Base-by-base conservation (phyloP, 306 rosid genomes). In the Gillenia trifoliata region DNA sequence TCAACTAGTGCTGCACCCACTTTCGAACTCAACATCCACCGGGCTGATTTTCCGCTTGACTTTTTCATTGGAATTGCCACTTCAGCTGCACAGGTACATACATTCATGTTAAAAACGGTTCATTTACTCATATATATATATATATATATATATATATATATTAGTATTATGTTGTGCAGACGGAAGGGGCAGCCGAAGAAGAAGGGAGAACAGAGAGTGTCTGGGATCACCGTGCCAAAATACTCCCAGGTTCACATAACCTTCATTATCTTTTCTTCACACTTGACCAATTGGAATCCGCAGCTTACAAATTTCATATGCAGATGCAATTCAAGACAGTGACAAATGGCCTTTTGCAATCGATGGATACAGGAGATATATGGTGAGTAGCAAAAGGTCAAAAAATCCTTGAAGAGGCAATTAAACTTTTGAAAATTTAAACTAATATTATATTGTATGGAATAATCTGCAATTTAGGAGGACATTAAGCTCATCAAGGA, bases 401-500 rank as follows among this genome's bases (percentile, higher is more conserved):
- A 45, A 45, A 45, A 6, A 13, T 45, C 19, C 4, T n/a, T 20
- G 12, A 52, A n/a, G 20, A 52, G 7, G 25, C 4, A 52, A 38
- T 38, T 38, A 38, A n/a, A n/a, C n/a, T 16, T 13, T 45, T 13
- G 19, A 13, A 11, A 45, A 45, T 4, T 13, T 15, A 13, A 45
- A 16, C 50, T 45, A 45, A 45, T 45, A 16, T 45, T 45, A 16
- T 45, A 45, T 5, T 45, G 19, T 8, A 36, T 36, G 40, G n/a
- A 49, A 49, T 45, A 45, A 4, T 45, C 50, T 45, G 50, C 13
- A 55, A 1, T 70, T 52, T 31, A 84, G 85, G 83, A 78, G 30
- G 88, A 84, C 66, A 36, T 75, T 54, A 64, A 47, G 67, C 78
- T 71, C 47, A 4, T 84, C 16, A 84, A 75, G 50, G 26, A 31